Evolutionary conservation across 306 rosid genomes (phyloP).

Genomic region (Benincasa hispida): DNA sequence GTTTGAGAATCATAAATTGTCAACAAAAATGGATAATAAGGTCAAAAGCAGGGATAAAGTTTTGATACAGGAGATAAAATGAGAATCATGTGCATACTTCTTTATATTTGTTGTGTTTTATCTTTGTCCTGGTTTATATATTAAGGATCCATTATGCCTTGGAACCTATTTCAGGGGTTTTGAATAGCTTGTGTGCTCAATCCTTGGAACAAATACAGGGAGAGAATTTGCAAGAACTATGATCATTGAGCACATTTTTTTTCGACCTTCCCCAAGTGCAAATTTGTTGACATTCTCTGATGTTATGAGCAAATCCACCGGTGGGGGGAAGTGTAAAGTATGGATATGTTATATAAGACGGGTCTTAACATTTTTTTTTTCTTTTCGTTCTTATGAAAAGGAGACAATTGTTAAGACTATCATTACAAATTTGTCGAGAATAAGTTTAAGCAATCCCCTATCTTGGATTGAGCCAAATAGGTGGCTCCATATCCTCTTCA

Average conservation of each 20-base stretch:
- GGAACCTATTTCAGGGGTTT: background rate
- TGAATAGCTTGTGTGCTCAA: background rate
- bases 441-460: too few relatives aligned
- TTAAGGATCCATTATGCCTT: background rate
- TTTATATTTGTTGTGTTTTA: background rate
- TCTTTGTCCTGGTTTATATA: background rate
- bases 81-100: background rate
- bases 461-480: too few relatives aligned
- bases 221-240: too few relatives aligned
- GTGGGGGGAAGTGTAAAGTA: too few relatives aligned
- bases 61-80: conserved; percentile 57
- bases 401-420: too few relatives aligned
- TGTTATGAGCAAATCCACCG: too few relatives aligned
- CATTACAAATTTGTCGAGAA: background rate
- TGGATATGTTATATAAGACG: too few relatives aligned
- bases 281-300: background rate
- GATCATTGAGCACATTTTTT: background rate
- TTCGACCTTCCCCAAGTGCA: background rate
- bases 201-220: background rate
- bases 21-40: conserved; percentile 23
- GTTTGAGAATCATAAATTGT: conserved; percentile 22
- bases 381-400: too few relatives aligned
- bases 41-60: conserved; percentile 28
- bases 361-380: too few relatives aligned
- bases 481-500: too few relatives aligned